A percentile compares a stretch with the other conserved stretches of the same genome.
Evolutionary conservation across 1,284 basidiomycete genomes (phyloP).

Genomic region (Abortiporus biennis): DNA sequence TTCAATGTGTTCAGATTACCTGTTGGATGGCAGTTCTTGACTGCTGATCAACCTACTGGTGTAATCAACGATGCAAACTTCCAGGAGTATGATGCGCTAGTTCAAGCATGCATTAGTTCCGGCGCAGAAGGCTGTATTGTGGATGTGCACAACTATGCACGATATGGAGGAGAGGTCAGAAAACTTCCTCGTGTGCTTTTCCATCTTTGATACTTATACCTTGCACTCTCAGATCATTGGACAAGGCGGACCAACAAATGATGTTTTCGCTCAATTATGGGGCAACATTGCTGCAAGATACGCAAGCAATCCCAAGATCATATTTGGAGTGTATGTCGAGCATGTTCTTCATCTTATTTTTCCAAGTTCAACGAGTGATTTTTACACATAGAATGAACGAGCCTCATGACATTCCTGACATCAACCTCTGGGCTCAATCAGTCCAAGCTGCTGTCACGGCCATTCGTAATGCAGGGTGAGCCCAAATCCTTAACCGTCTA

Average conservation of each 20-base stretch:
- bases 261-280: slow-evolving; percentile 51
- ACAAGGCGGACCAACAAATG: slow-evolving; percentile 54
- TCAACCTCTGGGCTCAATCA: slow-evolving; percentile 35
- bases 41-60: slow-evolving; percentile 33
- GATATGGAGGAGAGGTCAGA: slow-evolving; percentile 39
- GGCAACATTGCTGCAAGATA: slow-evolving; percentile 45
- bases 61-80: slow-evolving; percentile 41
- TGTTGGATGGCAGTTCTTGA: slow-evolving; percentile 53
- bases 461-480: slow-evolving; percentile 42
- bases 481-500: background rate
- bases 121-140: slow-evolving; percentile 43
- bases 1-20: slow-evolving; percentile 48
- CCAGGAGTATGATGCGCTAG: slow-evolving; percentile 42
- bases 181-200: background rate
- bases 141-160: slow-evolving; percentile 55
- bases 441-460: slow-evolving; percentile 52
- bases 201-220: background rate
- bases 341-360: background rate
- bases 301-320: slow-evolving; percentile 39
- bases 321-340: slow-evolving; percentile 43
- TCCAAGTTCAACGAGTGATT: too few species aligned
- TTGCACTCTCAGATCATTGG: slow-evolving; percentile 39
- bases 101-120: slow-evolving; percentile 37
- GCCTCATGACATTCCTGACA: slow-evolving; percentile 43
- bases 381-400: slow-evolving; percentile 43